These are phyloP conservation scores for Ophiocordyceps australis DNA, from an alignment of 2,329 filamentous ascomycete genomes.

Conservation along the genomic window DNA sequence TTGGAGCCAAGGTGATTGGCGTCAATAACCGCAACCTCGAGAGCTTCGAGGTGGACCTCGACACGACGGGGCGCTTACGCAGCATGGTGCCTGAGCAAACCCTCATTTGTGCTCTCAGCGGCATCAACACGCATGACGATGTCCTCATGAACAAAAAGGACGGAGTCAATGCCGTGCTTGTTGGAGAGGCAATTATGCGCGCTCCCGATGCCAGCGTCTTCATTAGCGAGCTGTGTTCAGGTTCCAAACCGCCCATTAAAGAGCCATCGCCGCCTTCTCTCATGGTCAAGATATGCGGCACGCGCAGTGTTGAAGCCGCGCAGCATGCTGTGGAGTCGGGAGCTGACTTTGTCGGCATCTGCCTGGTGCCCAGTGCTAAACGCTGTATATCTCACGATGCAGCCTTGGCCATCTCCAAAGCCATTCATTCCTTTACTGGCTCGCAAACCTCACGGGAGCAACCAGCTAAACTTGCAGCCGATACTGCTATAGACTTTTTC, in stretches of 20 bases:
- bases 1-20: slow-evolving; percentile 82
- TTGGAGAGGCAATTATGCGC: slow-evolving; percentile 92
- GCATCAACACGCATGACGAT: slow-evolving; percentile 77
- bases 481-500: slow-evolving; percentile 51
- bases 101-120: slow-evolving; percentile 83
- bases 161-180: slow-evolving; percentile 81
- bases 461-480: no score
- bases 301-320: slow-evolving; percentile 65
- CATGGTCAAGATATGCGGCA: slow-evolving; percentile 91
- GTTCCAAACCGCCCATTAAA: slow-evolving; percentile 18
- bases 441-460: slow-evolving; percentile 12
- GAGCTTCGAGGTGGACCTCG: slow-evolving; percentile 90
- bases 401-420: slow-evolving; percentile 62
- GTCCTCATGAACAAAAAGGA: slow-evolving; percentile 76
- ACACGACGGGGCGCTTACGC: slow-evolving; percentile 77
- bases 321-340: slow-evolving; percentile 66
- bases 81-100: slow-evolving; percentile 72
- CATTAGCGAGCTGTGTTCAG: slow-evolving; percentile 66
- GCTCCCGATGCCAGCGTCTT: slow-evolving; percentile 69
- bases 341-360: slow-evolving; percentile 86
- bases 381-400: slow-evolving; percentile 65
- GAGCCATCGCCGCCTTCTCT: slow-evolving; percentile 24
- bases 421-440: slow-evolving; percentile 51
- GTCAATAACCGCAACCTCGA: slow-evolving; percentile 96
- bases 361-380: slow-evolving; percentile 65